These are phyloP conservation scores for Oleoguttula mirabilis DNA, from an alignment of 495 filamentous ascomycete genomes.

Conservation along the genomic window DNA sequence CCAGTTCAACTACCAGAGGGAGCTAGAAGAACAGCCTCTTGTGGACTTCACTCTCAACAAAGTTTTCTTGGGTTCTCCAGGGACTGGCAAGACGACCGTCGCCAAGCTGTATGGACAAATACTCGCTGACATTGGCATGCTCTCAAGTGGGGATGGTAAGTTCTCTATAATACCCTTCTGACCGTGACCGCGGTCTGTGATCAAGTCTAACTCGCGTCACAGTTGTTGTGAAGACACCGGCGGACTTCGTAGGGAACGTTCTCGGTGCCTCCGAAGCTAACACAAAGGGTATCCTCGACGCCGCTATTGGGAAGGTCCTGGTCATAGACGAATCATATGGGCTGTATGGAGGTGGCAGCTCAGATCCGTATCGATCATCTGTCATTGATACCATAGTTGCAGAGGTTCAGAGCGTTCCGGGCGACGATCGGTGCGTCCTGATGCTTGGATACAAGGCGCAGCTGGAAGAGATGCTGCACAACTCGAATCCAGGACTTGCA, in stretches of 20 bases:
- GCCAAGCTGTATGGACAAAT: slow-evolving; percentile 48
- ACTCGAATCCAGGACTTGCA: slow-evolving; percentile 62
- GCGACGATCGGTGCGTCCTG: slow-evolving; percentile 67
- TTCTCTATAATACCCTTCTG: background rate
- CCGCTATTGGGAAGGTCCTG: slow-evolving; percentile 21
- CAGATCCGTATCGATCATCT: slow-evolving; percentile 31
- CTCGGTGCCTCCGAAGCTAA: slow-evolving; percentile 19
- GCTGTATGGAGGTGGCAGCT: slow-evolving; percentile 6
- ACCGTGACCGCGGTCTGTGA: background rate
- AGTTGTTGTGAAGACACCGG: slow-evolving; percentile 22
- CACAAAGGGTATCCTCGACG: slow-evolving; percentile 18
- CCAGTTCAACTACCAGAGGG: slow-evolving; percentile 48
- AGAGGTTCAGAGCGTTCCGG: slow-evolving; percentile 63
- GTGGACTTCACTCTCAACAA: slow-evolving; percentile 52
- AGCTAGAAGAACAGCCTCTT: slow-evolving; percentile 44
- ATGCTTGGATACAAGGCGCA: slow-evolving; percentile 67
- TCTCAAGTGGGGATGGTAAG: slow-evolving; percentile 25
- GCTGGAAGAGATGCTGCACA: slow-evolving; percentile 68
- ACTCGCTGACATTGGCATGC: slow-evolving; percentile 26
- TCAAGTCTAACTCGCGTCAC: slow-evolving; percentile 10
- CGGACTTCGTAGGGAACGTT: slow-evolving; percentile 20
- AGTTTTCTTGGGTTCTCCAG: slow-evolving; percentile 60
- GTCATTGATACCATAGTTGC: slow-evolving; percentile 73
- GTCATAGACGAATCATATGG: slow-evolving; percentile 25
- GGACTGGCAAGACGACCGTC: slow-evolving; percentile 67